phyloP scores from a whole-genome alignment of 306 rosid genomes.

The Senna tora region DNA sequence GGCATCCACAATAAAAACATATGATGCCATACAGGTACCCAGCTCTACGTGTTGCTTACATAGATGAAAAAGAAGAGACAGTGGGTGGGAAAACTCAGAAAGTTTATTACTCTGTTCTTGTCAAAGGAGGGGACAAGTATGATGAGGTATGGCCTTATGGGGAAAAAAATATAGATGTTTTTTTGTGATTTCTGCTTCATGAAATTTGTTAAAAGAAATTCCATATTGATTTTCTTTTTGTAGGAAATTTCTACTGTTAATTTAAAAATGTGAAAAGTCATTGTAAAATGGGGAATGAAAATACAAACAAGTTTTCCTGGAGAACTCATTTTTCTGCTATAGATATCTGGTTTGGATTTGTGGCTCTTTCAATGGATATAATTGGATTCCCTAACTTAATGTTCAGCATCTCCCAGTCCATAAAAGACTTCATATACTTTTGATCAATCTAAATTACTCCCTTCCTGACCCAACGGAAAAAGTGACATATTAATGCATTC shows the following conservation, averaged over 20 bases:
- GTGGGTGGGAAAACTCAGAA: slow-evolving; percentile 54
- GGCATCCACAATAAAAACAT: slow-evolving; percentile 33
- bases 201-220: slow-evolving; percentile 22
- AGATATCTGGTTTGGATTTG: background rate
- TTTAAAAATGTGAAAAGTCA: slow-evolving; percentile 8
- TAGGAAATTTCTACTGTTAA: background rate
- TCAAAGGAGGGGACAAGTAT: slow-evolving; percentile 89
- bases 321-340: background rate
- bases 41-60: slow-evolving; percentile 93
- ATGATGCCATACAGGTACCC: slow-evolving; percentile 54
- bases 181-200: slow-evolving; percentile 5
- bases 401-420: background rate
- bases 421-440: background rate
- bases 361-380: background rate
- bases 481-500: background rate
- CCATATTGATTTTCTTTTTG: background rate
- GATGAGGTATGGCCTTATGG: slow-evolving; percentile 84
- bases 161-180: slow-evolving; percentile 23
- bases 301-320: background rate
- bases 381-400: background rate
- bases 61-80: slow-evolving; percentile 75
- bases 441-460: background rate
- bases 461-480: background rate
- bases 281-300: slow-evolving; percentile 24
- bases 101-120: slow-evolving; percentile 77